These are phyloP conservation scores for Nymphaea thermarum DNA, from an alignment of 164 flowering plant genomes.

Conservation along the genomic window DNA sequence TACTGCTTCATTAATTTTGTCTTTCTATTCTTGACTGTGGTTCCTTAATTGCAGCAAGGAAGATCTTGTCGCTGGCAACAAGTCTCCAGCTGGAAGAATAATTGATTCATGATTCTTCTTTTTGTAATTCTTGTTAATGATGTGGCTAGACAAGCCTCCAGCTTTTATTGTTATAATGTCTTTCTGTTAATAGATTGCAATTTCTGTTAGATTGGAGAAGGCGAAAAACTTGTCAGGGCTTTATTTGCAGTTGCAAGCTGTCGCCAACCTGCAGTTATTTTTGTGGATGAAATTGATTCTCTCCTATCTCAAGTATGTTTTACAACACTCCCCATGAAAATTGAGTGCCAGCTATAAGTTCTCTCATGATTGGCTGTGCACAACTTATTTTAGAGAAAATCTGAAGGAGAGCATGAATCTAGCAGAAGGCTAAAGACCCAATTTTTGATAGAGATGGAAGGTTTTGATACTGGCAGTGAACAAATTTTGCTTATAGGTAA, in stretches of 20 bases:
- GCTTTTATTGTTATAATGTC: background rate
- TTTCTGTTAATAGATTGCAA: conserved; percentile 8
- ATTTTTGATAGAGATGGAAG: conserved; percentile 99
- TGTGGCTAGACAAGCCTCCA: background rate
- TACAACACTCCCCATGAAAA: background rate
- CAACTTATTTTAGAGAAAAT: conserved; percentile 67
- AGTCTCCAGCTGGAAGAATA: too few relatives aligned
- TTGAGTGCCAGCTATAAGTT: too few relatives aligned
- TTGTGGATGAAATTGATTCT: conserved; percentile 98
- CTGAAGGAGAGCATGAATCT: conserved; percentile 99
- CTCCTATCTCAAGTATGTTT: conserved; percentile 84
- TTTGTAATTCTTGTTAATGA: too few relatives aligned
- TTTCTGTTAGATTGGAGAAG: conserved; percentile 76
- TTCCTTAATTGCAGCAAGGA: too few relatives aligned
- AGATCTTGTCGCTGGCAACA: too few relatives aligned
- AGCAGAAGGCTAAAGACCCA: conserved; percentile 96
- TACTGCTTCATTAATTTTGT: too few relatives aligned
- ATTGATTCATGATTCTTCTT: too few relatives aligned
- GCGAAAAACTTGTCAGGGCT: conserved; percentile 96
- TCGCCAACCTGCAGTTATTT: conserved; percentile 99
- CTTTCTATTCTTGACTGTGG: too few relatives aligned
- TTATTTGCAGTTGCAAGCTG: conserved; percentile 99
- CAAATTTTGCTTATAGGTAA: conserved; percentile 94
- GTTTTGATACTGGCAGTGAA: conserved; percentile 91
- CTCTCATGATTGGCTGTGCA: conserved; percentile 4